These are phyloP conservation scores for Starmerella gropengiesseri DNA, from an alignment of 805 yeast species.

Conservation along the genomic window DNA sequence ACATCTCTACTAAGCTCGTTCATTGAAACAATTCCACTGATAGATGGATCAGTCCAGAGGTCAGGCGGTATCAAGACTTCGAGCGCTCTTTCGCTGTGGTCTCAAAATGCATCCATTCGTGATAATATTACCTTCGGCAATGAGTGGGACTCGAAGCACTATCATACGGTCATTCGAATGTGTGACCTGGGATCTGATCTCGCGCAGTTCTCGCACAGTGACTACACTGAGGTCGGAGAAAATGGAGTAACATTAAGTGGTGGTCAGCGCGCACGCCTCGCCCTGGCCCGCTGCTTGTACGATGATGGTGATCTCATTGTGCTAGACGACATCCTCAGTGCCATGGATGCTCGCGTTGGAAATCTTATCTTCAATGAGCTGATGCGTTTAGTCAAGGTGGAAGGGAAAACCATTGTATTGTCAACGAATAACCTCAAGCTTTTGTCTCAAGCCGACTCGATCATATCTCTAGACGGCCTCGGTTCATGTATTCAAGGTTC, in stretches of 20 bases:
- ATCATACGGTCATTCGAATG: conserved; percentile 8
- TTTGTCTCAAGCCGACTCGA: conserved; percentile 54
- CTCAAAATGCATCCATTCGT: conserved; percentile 8
- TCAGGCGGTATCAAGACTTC: conserved; percentile 37
- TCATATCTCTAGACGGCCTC: conserved; percentile 52
- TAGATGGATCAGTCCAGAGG: conserved; percentile 42
- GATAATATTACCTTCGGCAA: conserved; percentile 19
- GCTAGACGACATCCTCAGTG: conserved; percentile 72
- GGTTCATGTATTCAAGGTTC: conserved; percentile 27
- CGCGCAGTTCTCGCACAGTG: conserved; percentile 12
- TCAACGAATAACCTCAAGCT: conserved; percentile 78
- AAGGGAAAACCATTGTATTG: conserved; percentile 51
- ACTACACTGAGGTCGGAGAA: conserved; percentile 61
- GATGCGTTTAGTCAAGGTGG: conserved; percentile 49
- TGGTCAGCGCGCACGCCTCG: conserved; percentile 79
- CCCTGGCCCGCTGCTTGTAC: conserved; percentile 70
- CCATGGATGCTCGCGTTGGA: conserved; percentile 84
- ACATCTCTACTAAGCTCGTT: conserved; percentile 60
- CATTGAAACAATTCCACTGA: conserved; percentile 56
- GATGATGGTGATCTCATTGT: conserved; percentile 51
- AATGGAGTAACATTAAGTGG: conserved; percentile 80
- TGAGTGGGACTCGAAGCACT: conserved; percentile 21
- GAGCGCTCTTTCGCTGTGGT: conserved; percentile 16
- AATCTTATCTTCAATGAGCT: conserved; percentile 51
- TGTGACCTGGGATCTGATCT: conserved; percentile 18